Evolutionary conservation across 1,284 basidiomycete species (phyloP), one percentile per base, ranked within the genome.

Genomic region (Pascua sp.): DNA sequence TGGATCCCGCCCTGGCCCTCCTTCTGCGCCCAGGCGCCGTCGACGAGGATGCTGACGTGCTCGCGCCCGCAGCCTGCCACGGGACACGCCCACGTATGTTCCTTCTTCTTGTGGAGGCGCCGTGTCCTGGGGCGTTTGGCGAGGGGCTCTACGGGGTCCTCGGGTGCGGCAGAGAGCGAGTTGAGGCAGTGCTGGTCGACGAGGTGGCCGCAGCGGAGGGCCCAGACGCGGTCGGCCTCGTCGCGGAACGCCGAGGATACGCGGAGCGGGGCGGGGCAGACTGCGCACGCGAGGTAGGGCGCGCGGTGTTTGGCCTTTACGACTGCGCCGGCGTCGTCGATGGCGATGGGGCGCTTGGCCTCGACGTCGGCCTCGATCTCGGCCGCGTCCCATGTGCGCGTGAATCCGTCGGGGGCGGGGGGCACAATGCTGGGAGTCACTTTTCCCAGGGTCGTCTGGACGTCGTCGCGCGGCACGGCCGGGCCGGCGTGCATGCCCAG

Each of bases 121-220:
- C 41, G 43, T 42, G 44, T 47, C 41, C 40, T 39, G 15, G 44
- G 43, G 12, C 49, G 53, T 48, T 60, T 57, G 43, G 40, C 42
- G 37, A 13, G 24, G 0, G 51, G 42, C 16, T 36, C 53, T 18
- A 12, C 47, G 9, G 51, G 24, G 4, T 40, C 40, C 36, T 53
- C 38, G 52, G 55, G 36, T 5, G 43, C 50, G 8, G 48, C 18
- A 1, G 47, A 61, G 2, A 71, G 41, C 11, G 48, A 44, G 38
- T 67, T 47, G 11, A 75, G 60, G 61, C 77, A 79, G 47, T 58
- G 64, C 55, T 75, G 68, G 62, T 78, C 74, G 18, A 79, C 53
- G 17, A 78, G 46, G 55, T 79, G 77, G 1, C 77, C 77, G 47
- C 77, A 78, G 42, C 70, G 65, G 10, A 78, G 61, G 0, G 67